These are phyloP conservation scores for Combretum micranthum DNA, from an alignment of 345 rosid species.

Conservation along the genomic window DNA sequence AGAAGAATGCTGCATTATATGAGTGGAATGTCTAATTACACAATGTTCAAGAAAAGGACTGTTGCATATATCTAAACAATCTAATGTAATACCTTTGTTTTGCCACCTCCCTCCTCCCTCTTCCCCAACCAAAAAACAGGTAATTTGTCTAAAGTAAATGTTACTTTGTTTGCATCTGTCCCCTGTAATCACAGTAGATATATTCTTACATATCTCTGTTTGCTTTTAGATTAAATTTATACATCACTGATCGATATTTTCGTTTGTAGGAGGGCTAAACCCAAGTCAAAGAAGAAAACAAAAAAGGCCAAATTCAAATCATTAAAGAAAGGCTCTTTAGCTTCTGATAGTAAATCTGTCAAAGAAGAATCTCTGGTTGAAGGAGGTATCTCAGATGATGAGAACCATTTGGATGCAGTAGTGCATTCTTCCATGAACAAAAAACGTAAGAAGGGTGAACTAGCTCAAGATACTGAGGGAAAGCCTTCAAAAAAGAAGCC, in stretches of 20 bases:
- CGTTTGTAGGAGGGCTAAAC: constrained; percentile 55
- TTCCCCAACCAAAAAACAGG: no score
- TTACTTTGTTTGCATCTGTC: no score
- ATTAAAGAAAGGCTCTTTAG: constrained; percentile 73
- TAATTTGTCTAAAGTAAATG: no score
- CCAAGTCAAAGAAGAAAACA: constrained; percentile 80
- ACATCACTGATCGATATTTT: not conserved
- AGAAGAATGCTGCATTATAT: no score
- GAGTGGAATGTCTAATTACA: no score
- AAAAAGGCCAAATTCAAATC: constrained; percentile 94
- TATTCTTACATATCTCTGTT: not conserved
- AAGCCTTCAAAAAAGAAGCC: constrained; percentile 66
- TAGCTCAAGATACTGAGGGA: constrained; percentile 30
- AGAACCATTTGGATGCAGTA: constrained; percentile 28
- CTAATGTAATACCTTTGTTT: no score
- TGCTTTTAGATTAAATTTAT: not conserved
- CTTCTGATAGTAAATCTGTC: constrained; percentile 51
- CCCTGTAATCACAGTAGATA: no score
- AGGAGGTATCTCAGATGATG: constrained; percentile 24
- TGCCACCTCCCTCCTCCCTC: no score
- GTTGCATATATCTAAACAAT: no score
- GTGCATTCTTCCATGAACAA: constrained; percentile 36
- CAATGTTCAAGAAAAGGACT: no score
- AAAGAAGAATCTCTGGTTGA: constrained; percentile 44
- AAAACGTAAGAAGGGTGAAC: constrained; percentile 63